Base-by-base conservation (phyloP, 441 rosid species). In the Gossypium schwendimanii region DNA sequence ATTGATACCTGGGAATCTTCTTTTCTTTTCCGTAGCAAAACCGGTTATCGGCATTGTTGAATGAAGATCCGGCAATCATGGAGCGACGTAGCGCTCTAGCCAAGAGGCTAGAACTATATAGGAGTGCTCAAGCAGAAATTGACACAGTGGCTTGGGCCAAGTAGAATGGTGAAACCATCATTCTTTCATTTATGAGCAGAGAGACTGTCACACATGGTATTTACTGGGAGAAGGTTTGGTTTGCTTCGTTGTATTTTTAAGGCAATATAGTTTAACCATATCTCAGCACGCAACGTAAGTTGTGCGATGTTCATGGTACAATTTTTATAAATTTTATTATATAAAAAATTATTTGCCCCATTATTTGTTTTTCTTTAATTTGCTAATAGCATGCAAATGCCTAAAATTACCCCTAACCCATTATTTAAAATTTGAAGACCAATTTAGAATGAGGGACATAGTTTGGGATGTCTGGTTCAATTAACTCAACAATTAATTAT, bases 51-150 rank as follows among this genome's bases (percentile, higher is more conserved):
- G 81, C 97, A 0, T 67, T 94, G 6, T 77, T 94, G 86, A 94
- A 94, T 4, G 99, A 94, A 80, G 98, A 94, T 77, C 98, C 99
- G 1, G 97, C 97, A 2, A 78, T 94, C 66, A 92, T 94, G 99
- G 99, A 94, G 83, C 90, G 97, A 58, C 82, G 99, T 0, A 70
- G 86, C 20, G 88, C 83, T 65, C 94, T 94, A 31, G 87, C 96
- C 0, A 89, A 94, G 87, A 81, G 97, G 73, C 81, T 94, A 64
- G 97, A 94, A 81, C 80, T 94, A 71, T 92, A 92, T 86, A 83
- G 92, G 74, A 88, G 87, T 24, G 98, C 99, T 14, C 99, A 94
- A 75, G 82, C 93, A 2, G 99, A 94, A 50, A 89, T 94, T 0
- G 99, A 94, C 11, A 77, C 89, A 1, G 98, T 87, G 11, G 96